Conservation (phyloP, 78 protist species). For the Dictyostelium intermedium region DNA sequence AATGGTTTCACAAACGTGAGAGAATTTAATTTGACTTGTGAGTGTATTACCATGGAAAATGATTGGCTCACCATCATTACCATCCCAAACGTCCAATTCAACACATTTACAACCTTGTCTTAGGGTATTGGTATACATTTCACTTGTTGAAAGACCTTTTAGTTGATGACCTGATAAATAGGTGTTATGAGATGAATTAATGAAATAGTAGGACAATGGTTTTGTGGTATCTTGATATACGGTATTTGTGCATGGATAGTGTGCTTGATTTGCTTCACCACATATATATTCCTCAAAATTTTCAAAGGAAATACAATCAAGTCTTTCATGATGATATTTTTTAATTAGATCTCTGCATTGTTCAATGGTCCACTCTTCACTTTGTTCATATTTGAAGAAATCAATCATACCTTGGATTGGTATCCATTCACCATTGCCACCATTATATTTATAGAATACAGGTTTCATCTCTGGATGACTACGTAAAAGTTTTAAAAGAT, state of each 20-base stretch:
- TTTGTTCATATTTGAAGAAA: slow-evolving; percentile 35
- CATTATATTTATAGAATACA: not conserved
- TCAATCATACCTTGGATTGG: slow-evolving; percentile 3
- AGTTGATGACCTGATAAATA: slow-evolving; percentile 93
- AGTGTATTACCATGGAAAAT: slow-evolving; percentile 94
- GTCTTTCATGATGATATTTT: slow-evolving; percentile 20
- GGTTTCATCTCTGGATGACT: slow-evolving; percentile 45
- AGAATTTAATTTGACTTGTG: slow-evolving; percentile 80
- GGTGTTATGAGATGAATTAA: slow-evolving; percentile 93
- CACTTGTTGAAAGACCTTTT: slow-evolving; percentile 71
- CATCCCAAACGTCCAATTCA: slow-evolving; percentile 95
- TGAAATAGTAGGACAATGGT: slow-evolving; percentile 88
- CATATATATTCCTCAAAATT: slow-evolving; percentile 18
- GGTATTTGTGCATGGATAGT: not conserved
- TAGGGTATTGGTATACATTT: slow-evolving; percentile 69
- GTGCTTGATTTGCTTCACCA: not conserved
- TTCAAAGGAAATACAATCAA: slow-evolving; percentile 16
- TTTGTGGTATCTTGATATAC: slow-evolving; percentile 76
- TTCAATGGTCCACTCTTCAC: slow-evolving; percentile 12
- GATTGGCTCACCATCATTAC: slow-evolving; percentile 89
- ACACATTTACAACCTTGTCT: slow-evolving; percentile 89
- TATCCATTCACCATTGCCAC: not conserved
- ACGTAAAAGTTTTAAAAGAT: slow-evolving; percentile 8
- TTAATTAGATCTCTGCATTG: not conserved
- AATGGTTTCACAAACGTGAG: slow-evolving; percentile 77